Evolutionary conservation across 2,329 filamentous ascomycete genomes (phyloP).

Genomic region (Talaromyces marneffei): DNA sequence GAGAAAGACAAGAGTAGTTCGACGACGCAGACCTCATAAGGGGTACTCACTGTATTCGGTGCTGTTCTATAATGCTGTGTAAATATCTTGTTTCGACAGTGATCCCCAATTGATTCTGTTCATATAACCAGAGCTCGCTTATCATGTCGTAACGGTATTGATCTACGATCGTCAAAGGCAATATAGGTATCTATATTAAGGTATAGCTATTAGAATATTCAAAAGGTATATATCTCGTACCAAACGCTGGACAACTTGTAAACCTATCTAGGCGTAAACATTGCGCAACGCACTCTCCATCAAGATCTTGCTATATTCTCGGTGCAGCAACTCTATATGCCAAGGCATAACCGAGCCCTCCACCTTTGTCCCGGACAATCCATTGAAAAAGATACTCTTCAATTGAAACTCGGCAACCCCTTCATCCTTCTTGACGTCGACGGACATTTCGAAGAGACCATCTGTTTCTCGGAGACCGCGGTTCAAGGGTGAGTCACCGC

Average conservation of each 20-base stretch:
- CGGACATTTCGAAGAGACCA: constrained; percentile 61
- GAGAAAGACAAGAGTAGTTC: not conserved
- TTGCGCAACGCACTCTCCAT: constrained; percentile 50
- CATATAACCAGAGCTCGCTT: too few relatives aligned
- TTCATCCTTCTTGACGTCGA: constrained; percentile 53
- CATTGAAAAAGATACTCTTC: constrained; percentile 60
- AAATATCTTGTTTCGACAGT: not conserved
- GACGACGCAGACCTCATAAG: not conserved
- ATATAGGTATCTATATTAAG: not conserved
- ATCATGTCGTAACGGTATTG: too few relatives aligned
- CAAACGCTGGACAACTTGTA: not conserved
- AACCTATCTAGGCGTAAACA: constrained; percentile 12
- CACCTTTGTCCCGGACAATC: constrained; percentile 38
- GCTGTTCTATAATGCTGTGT: not conserved
- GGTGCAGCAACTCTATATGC: constrained; percentile 47
- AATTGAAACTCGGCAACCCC: constrained; percentile 59
- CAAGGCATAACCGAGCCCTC: constrained; percentile 41
- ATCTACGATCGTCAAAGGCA: not conserved
- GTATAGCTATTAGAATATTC: not conserved
- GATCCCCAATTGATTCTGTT: not conserved
- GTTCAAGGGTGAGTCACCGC: constrained; percentile 59
- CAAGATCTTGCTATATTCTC: constrained; percentile 52
- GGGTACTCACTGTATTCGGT: not conserved
- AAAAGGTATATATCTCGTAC: not conserved
- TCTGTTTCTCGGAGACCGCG: constrained; percentile 54